phyloP scores from a whole-genome alignment of 2,329 filamentous ascomycete genomes.

The Parastagonospora avenae region DNA sequence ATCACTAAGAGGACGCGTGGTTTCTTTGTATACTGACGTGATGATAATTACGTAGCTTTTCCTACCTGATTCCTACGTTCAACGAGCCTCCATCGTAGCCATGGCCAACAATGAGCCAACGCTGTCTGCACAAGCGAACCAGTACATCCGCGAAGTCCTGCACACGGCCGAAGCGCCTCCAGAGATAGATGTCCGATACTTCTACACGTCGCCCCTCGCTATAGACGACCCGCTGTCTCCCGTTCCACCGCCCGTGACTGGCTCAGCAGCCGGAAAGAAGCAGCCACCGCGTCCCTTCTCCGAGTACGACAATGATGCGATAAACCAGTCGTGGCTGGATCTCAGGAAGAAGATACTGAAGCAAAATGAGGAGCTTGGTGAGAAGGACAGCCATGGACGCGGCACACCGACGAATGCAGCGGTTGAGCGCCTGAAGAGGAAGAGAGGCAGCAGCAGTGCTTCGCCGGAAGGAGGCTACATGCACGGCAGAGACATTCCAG shows the following conservation, averaged over 20 bases:
- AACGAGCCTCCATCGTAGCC: conserved; percentile 4
- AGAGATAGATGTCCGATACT: conserved; percentile 61
- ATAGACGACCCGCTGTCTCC: conserved; percentile 89
- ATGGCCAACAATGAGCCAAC: conserved; percentile 27
- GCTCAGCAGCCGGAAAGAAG: conserved; percentile 54
- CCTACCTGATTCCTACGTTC: conserved; percentile 7
- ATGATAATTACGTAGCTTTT: conserved; percentile 1
- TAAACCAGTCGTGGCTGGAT: conserved; percentile 77
- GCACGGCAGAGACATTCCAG: conserved; percentile 38
- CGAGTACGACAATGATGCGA: conserved; percentile 74
- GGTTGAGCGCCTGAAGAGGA: conserved; percentile 41
- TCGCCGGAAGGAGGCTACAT: conserved; percentile 28
- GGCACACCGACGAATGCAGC: conserved; percentile 41
- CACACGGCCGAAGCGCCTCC: conserved; percentile 45
- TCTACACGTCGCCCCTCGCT: conserved; percentile 80
- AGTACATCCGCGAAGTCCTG: conserved; percentile 53
- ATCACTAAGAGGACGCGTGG: conserved; percentile 11
- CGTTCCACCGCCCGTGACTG: conserved; percentile 59
- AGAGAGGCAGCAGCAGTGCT: conserved; percentile 34
- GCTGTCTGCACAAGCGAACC: conserved; percentile 44
- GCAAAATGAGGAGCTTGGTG: conserved; percentile 48
- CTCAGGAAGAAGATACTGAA: conserved; percentile 58
- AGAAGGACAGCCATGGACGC: conserved; percentile 32
- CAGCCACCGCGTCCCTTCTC: conserved; percentile 78
- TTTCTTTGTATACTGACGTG: conserved; percentile 17